Conservation (phyloP, 176 grass and related monocot species). For the Elaeis guineensis region DNA sequence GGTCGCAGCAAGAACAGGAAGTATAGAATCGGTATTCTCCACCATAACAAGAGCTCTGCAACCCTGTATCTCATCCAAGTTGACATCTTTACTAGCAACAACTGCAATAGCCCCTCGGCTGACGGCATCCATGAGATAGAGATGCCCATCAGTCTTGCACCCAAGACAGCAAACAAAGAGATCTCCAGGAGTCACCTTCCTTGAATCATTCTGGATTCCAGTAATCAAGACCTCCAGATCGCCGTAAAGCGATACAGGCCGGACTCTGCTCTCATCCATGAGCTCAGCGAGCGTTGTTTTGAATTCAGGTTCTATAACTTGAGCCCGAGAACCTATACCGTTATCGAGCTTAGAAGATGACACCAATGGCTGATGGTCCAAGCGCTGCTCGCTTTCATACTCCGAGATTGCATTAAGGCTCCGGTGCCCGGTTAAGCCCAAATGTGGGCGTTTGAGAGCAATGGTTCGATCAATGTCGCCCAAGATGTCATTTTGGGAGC, state of each 20-base stretch:
- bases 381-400: conserved; percentile 4
- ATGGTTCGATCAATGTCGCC: conserved; percentile 74
- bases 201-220: conserved; percentile 59
- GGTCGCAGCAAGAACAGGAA: conserved; percentile 55
- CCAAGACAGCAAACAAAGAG: conserved; percentile 56
- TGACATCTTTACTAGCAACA: conserved; percentile 65
- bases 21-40: conserved; percentile 44
- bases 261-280: conserved; percentile 86
- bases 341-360: no score
- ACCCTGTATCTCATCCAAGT: conserved; percentile 76
- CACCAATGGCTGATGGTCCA: not conserved
- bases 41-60: conserved; percentile 81
- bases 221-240: conserved; percentile 68
- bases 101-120: conserved; percentile 77
- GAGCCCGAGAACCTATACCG: not conserved
- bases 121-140: conserved; percentile 69
- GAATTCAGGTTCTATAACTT: conserved; percentile 44
- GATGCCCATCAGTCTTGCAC: conserved; percentile 35
- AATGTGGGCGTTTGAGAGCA: conserved; percentile 55
- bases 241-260: conserved; percentile 66
- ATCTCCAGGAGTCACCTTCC: conserved; percentile 62
- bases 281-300: conserved; percentile 86
- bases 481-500: conserved; percentile 52
- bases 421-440: conserved; percentile 15
- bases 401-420: conserved; percentile 25